Evolutionary conservation across 495 filamentous ascomycete species (phyloP).

Genomic region (Rhizodiscina lignyota): DNA sequence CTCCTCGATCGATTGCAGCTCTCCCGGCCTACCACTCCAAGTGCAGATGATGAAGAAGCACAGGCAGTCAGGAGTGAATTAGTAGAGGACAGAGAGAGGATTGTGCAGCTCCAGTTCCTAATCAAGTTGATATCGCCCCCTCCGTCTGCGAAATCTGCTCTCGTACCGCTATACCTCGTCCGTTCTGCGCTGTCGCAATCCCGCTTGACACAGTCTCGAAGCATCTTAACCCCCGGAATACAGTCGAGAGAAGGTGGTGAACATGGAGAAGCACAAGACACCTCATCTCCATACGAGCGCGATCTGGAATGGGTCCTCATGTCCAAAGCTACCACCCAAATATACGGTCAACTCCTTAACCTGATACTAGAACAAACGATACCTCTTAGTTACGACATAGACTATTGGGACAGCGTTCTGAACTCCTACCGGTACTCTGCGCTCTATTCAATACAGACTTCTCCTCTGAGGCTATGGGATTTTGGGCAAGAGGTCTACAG

Average conservation of each 20-base stretch:
- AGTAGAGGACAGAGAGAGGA: no score
- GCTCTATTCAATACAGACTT: conserved; percentile 69
- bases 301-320: conserved; percentile 80
- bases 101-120: no score
- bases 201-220: background rate
- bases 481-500: conserved; percentile 46
- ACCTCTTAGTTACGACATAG: conserved; percentile 65
- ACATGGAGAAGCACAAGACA: background rate
- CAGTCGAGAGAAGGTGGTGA: background rate
- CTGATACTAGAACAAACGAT: conserved; percentile 63
- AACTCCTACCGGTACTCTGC: conserved; percentile 52
- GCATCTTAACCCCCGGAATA: background rate
- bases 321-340: conserved; percentile 72
- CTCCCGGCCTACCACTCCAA: conserved; percentile 8
- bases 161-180: no score
- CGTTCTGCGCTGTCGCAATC: background rate
- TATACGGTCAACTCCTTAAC: conserved; percentile 60
- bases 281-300: conserved; percentile 32
- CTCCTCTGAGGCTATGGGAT: conserved; percentile 50
- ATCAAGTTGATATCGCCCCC: no score
- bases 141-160: no score
- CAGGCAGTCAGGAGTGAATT: conserved; percentile 5
- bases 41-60: conserved; percentile 5
- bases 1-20: conserved; percentile 66
- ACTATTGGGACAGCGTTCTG: conserved; percentile 82